phyloP scores from a whole-genome alignment of 2,329 filamentous ascomycete genomes.

The Clonostachys solani region DNA sequence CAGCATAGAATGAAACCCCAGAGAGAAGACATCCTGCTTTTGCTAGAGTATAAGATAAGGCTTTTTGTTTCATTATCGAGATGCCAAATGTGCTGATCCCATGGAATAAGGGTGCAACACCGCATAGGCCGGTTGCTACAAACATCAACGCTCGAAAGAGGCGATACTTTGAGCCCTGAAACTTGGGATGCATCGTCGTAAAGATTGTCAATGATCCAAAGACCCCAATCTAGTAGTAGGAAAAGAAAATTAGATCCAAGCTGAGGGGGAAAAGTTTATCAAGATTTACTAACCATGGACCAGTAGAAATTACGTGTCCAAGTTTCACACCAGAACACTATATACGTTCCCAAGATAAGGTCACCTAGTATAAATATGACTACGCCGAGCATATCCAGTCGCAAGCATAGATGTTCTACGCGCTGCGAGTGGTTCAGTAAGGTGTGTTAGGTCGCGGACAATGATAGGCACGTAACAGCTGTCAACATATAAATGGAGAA shows the following conservation, averaged over 20 bases:
- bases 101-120: constrained; percentile 29
- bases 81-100: constrained; percentile 27
- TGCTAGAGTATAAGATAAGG: constrained; percentile 30
- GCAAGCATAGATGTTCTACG: constrained; percentile 26
- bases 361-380: constrained; percentile 28
- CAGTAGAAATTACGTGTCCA: constrained; percentile 23
- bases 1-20: constrained; percentile 30
- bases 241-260: no score
- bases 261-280: no score
- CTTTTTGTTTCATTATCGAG: constrained; percentile 29
- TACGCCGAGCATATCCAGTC: constrained; percentile 30
- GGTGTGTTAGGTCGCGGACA: constrained; percentile 32
- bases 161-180: constrained; percentile 26
- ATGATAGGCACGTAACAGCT: constrained; percentile 24
- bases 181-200: constrained; percentile 23
- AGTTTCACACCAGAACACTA: constrained; percentile 31
- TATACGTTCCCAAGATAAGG: constrained; percentile 31
- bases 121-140: constrained; percentile 28
- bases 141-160: constrained; percentile 27
- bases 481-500: constrained; percentile 32
- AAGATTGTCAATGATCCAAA: constrained; percentile 25
- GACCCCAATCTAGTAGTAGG: constrained; percentile 22
- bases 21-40: constrained; percentile 27
- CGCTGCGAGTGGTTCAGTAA: constrained; percentile 29
- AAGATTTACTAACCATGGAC: constrained; percentile 19